Conservation (phyloP, 139 green algal species). For the Chlorella sp. region DNA sequence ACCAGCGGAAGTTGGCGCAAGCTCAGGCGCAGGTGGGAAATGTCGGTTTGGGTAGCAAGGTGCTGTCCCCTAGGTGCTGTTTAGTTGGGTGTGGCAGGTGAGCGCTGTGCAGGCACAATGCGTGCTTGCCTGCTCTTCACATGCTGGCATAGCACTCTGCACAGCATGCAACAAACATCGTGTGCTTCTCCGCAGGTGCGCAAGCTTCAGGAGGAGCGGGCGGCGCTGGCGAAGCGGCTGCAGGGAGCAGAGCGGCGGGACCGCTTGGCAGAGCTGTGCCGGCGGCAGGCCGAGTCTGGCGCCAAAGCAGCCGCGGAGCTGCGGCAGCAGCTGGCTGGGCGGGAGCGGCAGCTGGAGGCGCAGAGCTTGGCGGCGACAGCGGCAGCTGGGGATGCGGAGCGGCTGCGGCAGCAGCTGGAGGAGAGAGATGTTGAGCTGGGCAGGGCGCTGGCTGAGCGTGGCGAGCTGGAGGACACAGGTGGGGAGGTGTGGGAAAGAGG, state of each 20-base stretch:
- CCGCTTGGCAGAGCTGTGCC: constrained; percentile 31
- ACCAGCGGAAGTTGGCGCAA: constrained; percentile 3
- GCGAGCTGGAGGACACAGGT: constrained; percentile 16
- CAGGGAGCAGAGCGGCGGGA: constrained; percentile 3
- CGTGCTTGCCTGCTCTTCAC: too few relatives aligned
- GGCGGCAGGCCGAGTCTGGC: not conserved
- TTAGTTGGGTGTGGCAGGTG: too few relatives aligned
- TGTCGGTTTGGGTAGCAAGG: too few relatives aligned
- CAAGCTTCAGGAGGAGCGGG: constrained; percentile 19
- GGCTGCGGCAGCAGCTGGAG: constrained; percentile 8
- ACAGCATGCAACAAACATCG: not conserved
- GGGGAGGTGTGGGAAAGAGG: not conserved
- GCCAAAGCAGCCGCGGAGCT: not conserved
- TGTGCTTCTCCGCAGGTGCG: not conserved
- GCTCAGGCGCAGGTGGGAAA: not conserved
- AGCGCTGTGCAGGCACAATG: too few relatives aligned
- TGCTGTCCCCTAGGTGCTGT: too few relatives aligned
- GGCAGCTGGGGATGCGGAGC: not conserved
- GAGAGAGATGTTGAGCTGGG: not conserved
- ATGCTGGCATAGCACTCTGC: too few relatives aligned
- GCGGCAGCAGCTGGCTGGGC: constrained; percentile 22
- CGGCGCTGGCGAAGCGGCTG: not conserved
- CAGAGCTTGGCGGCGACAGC: constrained; percentile 32
- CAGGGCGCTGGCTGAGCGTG: not conserved
- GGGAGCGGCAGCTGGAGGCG: constrained; percentile 22